Base-by-base conservation (phyloP, 208 protist genomes). In the Crithidia acanthocephali region DNA sequence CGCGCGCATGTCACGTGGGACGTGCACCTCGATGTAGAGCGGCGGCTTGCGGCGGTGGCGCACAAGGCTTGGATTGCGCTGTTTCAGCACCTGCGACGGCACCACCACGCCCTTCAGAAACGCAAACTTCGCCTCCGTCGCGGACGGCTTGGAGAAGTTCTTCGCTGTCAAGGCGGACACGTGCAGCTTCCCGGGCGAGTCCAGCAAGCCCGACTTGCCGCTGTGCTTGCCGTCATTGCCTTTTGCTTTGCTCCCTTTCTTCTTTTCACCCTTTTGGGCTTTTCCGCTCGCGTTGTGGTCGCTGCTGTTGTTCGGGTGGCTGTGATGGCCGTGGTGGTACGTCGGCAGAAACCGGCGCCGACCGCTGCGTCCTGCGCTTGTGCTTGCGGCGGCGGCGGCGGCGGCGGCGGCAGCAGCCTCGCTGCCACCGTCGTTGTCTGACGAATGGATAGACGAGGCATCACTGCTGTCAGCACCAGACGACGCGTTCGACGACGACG, bases 101-200 rank as follows among this genome's bases (percentile, higher is more conserved):
- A 87, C 59, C 8, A 90, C 60, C 32, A 76, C 72, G 33, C 76
- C 79, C 23, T 79, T 63, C 20, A 79, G 22, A 33, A 90, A 73
- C 13, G 81, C 70, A 65, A 86, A 83, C 40, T 73, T 68, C 25
- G 51, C 61, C 2, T 56, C 48, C 22, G 1, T 47, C 4, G 62
- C n/a, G 18, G 47, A 58, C 30, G 62, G 62, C 13, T 35, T 35
- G n/a, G 48, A 35, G 35, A 68, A 48, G 25, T n/a, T 45, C 23
- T 58, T 68, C 5, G 47, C 62, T 22, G 48, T 48, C 48, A 58
- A 15, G 32, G 0, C 6, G 2, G 48, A 56, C 16, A 22, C 0
- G 2, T 32, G 62, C 30, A 44, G 48, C 48, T 42, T 68, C 2
- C 16, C 22, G 3, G 62, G 8, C 27, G 47, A 23, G 23, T 40